phyloP scores from a whole-genome alignment of 1,139 yeast genomes.

The Taphrina flavorubra region DNA sequence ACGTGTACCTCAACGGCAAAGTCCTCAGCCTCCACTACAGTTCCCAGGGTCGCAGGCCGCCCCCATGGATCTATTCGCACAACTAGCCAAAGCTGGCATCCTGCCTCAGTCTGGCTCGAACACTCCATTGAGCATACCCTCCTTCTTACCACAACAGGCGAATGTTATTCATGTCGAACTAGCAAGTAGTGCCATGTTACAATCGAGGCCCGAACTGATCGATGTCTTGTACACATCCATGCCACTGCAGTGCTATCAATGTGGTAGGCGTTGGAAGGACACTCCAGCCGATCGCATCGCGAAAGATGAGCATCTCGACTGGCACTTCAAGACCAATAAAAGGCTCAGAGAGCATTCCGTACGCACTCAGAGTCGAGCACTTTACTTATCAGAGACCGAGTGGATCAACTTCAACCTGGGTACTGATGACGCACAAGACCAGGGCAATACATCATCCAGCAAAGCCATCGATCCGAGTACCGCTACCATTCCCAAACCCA shows the following conservation, averaged over 20 bases:
- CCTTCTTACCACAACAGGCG: neutral
- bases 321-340: slow-evolving; percentile 94
- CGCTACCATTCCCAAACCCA: slow-evolving; percentile 63
- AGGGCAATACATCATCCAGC: slow-evolving; percentile 39
- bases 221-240: slow-evolving; percentile 61
- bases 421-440: slow-evolving; percentile 47
- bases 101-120: slow-evolving; percentile 17
- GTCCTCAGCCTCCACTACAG: slow-evolving; percentile 1
- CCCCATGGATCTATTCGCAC: slow-evolving; percentile 22
- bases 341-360: slow-evolving; percentile 63
- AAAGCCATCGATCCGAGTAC: slow-evolving; percentile 31
- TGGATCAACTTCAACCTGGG: slow-evolving; percentile 45
- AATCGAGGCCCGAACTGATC: slow-evolving; percentile 51
- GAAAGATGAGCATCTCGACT: slow-evolving; percentile 76
- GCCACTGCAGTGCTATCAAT: slow-evolving; percentile 82
- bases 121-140: neutral
- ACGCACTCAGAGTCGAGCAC: slow-evolving; percentile 69
- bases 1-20: neutral
- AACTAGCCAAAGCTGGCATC: slow-evolving; percentile 19
- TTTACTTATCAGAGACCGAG: slow-evolving; percentile 71
- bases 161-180: slow-evolving; percentile 26
- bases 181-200: slow-evolving; percentile 37
- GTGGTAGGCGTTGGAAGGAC: slow-evolving; percentile 83
- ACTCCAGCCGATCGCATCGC: slow-evolving; percentile 63
- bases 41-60: neutral